These are phyloP conservation scores for Protomyces gravidus DNA, from an alignment of 1,139 yeast genomes.

Conservation along the genomic window DNA sequence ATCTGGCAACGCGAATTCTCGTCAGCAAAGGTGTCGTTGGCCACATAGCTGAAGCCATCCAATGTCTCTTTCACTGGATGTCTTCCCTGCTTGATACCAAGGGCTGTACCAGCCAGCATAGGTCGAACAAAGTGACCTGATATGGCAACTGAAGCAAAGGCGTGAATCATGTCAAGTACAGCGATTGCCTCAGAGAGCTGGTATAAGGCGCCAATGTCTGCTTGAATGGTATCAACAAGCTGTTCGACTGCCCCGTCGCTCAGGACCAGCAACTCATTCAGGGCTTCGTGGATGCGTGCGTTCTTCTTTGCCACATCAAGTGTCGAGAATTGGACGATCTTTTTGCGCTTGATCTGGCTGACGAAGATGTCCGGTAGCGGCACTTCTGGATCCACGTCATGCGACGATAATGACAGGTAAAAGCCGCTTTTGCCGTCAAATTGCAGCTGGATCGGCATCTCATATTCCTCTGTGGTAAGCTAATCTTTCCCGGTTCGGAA, in stretches of 20 bases:
- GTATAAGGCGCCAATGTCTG: constrained; percentile 43
- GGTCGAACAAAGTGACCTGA: constrained; percentile 36
- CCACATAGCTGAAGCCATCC: constrained; percentile 50
- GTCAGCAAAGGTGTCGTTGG: constrained; percentile 61
- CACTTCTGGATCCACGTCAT: not conserved
- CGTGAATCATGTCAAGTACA: constrained; percentile 45
- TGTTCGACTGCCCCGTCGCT: constrained; percentile 45
- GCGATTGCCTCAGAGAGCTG: constrained; percentile 49
- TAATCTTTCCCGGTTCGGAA: not conserved
- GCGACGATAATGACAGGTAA: constrained; percentile 38
- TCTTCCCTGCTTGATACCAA: constrained; percentile 49
- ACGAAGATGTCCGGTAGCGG: constrained; percentile 42
- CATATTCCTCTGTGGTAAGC: constrained; percentile 34
- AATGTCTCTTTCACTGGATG: constrained; percentile 73
- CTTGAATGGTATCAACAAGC: constrained; percentile 37
- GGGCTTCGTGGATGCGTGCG: constrained; percentile 44
- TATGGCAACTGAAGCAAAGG: constrained; percentile 41
- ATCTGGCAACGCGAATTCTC: constrained; percentile 49
- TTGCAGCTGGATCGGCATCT: constrained; percentile 38
- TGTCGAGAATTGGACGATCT: constrained; percentile 45
- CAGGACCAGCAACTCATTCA: constrained; percentile 44
- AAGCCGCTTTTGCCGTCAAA: constrained; percentile 46
- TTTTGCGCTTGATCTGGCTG: constrained; percentile 40
- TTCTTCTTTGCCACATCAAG: constrained; percentile 46
- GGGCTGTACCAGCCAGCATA: constrained; percentile 33